Conservation (phyloP, 176 grass and related monocot species). For the Carex myosuroides region DNA sequence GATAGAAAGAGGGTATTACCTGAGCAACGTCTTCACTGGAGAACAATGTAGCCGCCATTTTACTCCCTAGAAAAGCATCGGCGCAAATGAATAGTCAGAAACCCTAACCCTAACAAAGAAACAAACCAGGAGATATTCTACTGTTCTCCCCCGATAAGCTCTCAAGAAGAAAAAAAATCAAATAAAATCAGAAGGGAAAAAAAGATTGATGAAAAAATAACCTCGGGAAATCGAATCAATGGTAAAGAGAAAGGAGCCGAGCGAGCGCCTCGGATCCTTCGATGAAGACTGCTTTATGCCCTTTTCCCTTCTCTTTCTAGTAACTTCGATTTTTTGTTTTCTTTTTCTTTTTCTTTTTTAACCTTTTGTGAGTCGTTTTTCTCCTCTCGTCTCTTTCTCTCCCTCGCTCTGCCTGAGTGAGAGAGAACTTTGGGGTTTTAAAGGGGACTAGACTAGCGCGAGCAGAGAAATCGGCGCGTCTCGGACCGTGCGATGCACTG, state of each 20-base stretch:
- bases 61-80: not conserved
- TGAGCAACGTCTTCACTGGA: slow-evolving; percentile 8
- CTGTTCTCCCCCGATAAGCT: not conserved
- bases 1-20: not conserved
- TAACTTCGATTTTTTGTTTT: not conserved
- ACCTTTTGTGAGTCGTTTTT: not conserved
- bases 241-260: not conserved
- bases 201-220: not conserved
- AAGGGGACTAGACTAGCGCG: not conserved
- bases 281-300: not conserved
- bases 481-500: not conserved
- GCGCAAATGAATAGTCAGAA: not conserved
- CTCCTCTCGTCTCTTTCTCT: not conserved
- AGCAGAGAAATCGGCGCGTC: not conserved
- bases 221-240: not conserved
- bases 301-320: not conserved
- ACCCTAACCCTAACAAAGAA: slow-evolving; percentile 18
- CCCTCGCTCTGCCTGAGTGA: not conserved
- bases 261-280: slow-evolving; percentile 4
- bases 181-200: not conserved
- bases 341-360: not conserved
- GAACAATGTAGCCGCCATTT: slow-evolving; percentile 27
- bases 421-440: not conserved
- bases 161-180: not conserved
- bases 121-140: not conserved